Percentiles rank a stretch among this genome's conserved stretches.
Conservation (phyloP, 495 filamentous ascomycete species). For the Aspergillus bridgeri region DNA sequence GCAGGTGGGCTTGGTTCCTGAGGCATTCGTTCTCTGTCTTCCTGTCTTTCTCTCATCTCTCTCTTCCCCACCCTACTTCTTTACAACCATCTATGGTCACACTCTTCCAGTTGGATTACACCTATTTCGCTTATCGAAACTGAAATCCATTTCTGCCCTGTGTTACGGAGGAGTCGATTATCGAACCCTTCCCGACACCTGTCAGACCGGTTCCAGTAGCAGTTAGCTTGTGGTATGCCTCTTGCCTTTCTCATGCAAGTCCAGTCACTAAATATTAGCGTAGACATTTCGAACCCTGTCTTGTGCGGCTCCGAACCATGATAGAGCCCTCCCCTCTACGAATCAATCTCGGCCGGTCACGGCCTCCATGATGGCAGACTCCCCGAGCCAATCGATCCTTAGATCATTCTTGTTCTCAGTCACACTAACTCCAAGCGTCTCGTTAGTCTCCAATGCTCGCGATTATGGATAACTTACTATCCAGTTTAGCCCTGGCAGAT, state of each 20-base stretch:
- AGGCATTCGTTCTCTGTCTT: not conserved
- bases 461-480: not conserved
- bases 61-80: no score
- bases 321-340: not conserved
- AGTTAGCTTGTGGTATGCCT: not conserved
- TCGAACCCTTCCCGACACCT: not conserved
- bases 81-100: no score
- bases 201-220: not conserved
- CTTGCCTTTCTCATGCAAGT: not conserved
- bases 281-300: not conserved
- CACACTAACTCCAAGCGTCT: not conserved
- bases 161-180: not conserved
- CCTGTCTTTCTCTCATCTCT: not conserved
- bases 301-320: not conserved
- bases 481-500: not conserved
- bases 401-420: not conserved
- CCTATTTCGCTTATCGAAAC: no score
- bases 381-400: constrained; percentile 2
- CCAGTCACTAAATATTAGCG: not conserved
- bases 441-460: not conserved
- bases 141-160: not conserved
- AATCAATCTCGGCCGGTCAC: not conserved
- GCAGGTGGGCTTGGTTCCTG: no score
- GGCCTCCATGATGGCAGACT: not conserved
- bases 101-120: no score